These are phyloP conservation scores for Solanum hybrid DNA, from an alignment of 305 asterid species.

Conservation along the genomic window DNA sequence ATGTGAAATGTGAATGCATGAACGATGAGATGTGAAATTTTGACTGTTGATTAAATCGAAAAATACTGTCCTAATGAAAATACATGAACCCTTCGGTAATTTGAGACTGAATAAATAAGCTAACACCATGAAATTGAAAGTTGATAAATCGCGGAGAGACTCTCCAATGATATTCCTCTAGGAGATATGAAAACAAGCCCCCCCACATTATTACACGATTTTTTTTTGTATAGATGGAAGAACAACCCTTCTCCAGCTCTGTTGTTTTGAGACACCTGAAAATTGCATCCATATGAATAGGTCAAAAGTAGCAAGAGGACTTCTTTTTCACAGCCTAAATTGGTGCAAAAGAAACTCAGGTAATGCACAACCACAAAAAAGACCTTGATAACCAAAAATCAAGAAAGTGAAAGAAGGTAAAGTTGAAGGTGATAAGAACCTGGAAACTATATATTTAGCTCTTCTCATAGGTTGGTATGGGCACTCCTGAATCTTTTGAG, in stretches of 20 bases:
- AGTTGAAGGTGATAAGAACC: background rate
- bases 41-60: background rate
- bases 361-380: background rate
- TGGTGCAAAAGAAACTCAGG: background rate
- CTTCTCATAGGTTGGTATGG: constrained; percentile 52
- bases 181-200: background rate
- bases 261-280: background rate
- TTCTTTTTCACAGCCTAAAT: background rate
- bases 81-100: background rate
- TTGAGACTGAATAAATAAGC: background rate
- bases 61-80: background rate
- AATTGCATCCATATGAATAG: background rate
- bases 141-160: background rate
- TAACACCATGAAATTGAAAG: background rate
- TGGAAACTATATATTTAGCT: background rate
- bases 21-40: background rate
- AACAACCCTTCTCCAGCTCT: background rate
- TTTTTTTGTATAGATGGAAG: background rate
- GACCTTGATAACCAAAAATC: background rate
- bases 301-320: background rate
- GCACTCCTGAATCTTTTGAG: constrained; percentile 55
- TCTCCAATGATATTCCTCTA: background rate
- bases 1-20: background rate
- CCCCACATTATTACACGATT: background rate
- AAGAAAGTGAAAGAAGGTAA: background rate